These are phyloP conservation scores for Sordariomycetes sp. DNA, from an alignment of 2,329 filamentous ascomycete genomes.

Conservation along the genomic window DNA sequence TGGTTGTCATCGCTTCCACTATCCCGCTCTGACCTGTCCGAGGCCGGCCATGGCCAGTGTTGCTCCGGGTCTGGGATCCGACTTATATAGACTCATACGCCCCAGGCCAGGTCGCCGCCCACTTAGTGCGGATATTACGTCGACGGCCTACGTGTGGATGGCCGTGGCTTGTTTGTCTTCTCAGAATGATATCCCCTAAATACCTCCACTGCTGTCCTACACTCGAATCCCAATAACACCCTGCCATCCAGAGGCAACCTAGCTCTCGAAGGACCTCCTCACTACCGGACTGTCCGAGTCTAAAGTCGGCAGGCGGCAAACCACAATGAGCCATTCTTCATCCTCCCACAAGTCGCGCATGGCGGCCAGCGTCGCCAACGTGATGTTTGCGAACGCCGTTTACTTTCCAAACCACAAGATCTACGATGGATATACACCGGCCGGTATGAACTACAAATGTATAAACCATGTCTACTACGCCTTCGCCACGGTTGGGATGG, in stretches of 20 bases:
- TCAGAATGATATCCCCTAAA: background rate
- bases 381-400: slow-evolving; percentile 62
- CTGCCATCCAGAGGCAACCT: background rate
- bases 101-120: background rate
- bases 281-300: background rate
- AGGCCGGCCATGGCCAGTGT: background rate
- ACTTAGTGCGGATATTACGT: background rate
- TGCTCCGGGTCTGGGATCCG: background rate
- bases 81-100: background rate
- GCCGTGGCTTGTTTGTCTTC: background rate
- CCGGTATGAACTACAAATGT: slow-evolving; percentile 61
- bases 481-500: slow-evolving; percentile 62
- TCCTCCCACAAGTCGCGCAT: slow-evolving; percentile 27
- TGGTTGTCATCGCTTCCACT: background rate
- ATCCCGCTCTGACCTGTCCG: background rate
- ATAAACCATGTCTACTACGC: slow-evolving; percentile 78
- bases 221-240: background rate
- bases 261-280: background rate
- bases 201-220: background rate
- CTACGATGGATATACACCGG: slow-evolving; percentile 63
- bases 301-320: background rate
- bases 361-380: slow-evolving; percentile 19
- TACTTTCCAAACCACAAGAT: slow-evolving; percentile 77
- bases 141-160: background rate
- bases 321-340: slow-evolving; percentile 17